Evolutionary conservation across 805 yeast genomes (phyloP), one percentile per base, ranked within the genome.

Genomic region (Schwanniomyces polymorphus): DNA sequence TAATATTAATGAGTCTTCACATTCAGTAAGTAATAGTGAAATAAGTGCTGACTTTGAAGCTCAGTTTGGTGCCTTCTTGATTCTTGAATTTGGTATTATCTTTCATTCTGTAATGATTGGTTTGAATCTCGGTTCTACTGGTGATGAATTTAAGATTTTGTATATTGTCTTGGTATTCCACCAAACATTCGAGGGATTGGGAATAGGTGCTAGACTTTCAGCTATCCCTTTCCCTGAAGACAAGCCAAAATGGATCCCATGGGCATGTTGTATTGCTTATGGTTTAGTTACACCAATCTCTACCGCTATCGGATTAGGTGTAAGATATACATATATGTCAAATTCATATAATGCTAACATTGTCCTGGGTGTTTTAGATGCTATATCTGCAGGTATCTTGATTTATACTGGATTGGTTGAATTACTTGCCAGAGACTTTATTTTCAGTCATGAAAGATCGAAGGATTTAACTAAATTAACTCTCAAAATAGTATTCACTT

Each of bases 361-460:
- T 46, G 75, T 87, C 1, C 85, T 81, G 46, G 96, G 96, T 39
- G 75, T 80, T 4, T 83, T 86, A 54, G 94, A 88, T 60, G 73
- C 91, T 1, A 73, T 88, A 41, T 85, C 92, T 21, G 77, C 92
- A 0, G 96, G 96, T 39, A 84, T 88, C 46, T 70, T 88, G 56
- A 70, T 88, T 26, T 88, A 88, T 65, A 85, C 91, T 21, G 89
- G 91, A 45, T 62, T 87, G 39, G 88, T 88, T 12, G 95, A 88
- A 63, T 69, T 88, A 47, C 78, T 88, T 84, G 94, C 92, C 2
- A 85, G 82, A 55, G 95, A 88, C 55, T 83, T 85, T 57, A 67
- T 85, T 46, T 79, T 75, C 60, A 85, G 80, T 55, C 82, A 86
- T 59, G 81, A 81, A 55, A 84, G 86, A 16, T 61, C 68, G 12